Evolutionary conservation across 2,329 filamentous ascomycete species (phyloP), one percentile per base, ranked within the genome.

Genomic region (Cladorrhinum sp.): DNA sequence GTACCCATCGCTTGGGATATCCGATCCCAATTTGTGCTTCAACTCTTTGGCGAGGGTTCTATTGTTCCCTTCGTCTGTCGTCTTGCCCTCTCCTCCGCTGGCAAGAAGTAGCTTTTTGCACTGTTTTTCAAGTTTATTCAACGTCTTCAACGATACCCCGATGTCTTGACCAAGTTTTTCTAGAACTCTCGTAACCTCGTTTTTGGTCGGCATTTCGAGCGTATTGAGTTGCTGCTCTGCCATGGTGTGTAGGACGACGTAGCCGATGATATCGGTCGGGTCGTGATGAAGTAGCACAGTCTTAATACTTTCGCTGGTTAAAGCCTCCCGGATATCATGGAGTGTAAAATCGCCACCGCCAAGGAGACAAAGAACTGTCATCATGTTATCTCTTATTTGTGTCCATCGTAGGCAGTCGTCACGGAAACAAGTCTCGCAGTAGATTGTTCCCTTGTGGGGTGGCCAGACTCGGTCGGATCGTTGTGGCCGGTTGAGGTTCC

Each of bases 371-470:
- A 66, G 46, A 8, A 53, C 20, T 2, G 18, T 16, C 2, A 61
- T 2, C 9, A 58, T 48, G 9, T 30, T 24, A 21, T 61, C 58
- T 14, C 60, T 58, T 6, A 62, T 36, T 8, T 54, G 33, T 2
- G 54, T 5, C 59, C 60, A 64, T 6, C 60, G 53, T 7, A 55
- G 51, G 9, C 60, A 23, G 9, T 66, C 64, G n/a, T 61, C 24
- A 18, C 52, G 62, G 54, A 66, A 64, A 48, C 64, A 64, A 2
- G 36, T 20, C 21, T 64, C 59, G 55, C 64, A 66, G 39, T 57
- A 60, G 50, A 66, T 48, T 12, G 6, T 60, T 0, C 62, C 62
- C 10, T 16, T 24, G 3, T 20, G 49, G 16, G 49, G 49, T 9
- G 49, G 49, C 49, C 49, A 51, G 7, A 12, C 3, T 24, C 21